A percentile compares a stretch with the other conserved stretches of the same genome.
Conservation (phyloP, 225 moss, liverwort and hornwort genomes). For the Pseudoscleropodium purum region DNA sequence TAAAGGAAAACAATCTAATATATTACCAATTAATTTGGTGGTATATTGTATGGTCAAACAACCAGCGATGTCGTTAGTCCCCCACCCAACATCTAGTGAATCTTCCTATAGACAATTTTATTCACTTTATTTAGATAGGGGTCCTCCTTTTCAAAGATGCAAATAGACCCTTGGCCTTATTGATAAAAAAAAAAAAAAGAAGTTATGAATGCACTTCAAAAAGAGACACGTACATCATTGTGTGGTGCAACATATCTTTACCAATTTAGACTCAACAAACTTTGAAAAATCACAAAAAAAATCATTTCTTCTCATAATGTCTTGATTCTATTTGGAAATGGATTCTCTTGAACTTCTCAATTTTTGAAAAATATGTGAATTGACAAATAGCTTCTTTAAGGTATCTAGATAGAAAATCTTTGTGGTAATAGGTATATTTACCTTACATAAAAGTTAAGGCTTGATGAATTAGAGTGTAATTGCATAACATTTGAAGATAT, state of each 20-base stretch:
- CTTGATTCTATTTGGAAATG: neutral
- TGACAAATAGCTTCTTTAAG: neutral
- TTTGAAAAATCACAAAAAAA: neutral
- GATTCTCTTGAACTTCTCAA: neutral
- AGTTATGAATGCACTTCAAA: rapidly evolving
- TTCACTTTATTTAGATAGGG: rapidly evolving
- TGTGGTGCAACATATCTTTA: neutral
- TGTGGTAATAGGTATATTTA: neutral
- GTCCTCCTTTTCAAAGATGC: neutral
- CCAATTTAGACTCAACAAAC: neutral
- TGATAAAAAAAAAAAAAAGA: neutral
- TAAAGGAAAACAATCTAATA: neutral
- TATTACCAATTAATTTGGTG: too few species aligned
- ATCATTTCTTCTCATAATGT: neutral
- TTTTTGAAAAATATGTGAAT: neutral
- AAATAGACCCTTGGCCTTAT: rapidly evolving
- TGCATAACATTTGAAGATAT: too few species aligned
- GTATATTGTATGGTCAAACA: neutral
- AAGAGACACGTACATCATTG: rapidly evolving
- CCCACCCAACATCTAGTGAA: too few species aligned
- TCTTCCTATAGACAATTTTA: neutral
- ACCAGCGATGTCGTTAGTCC: rapidly evolving
- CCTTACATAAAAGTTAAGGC: neutral
- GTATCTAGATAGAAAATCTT: rapidly evolving
- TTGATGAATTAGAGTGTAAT: too few species aligned